phyloP scores from a whole-genome alignment of 2,329 filamentous ascomycete genomes.

The Alternaria sp. region DNA sequence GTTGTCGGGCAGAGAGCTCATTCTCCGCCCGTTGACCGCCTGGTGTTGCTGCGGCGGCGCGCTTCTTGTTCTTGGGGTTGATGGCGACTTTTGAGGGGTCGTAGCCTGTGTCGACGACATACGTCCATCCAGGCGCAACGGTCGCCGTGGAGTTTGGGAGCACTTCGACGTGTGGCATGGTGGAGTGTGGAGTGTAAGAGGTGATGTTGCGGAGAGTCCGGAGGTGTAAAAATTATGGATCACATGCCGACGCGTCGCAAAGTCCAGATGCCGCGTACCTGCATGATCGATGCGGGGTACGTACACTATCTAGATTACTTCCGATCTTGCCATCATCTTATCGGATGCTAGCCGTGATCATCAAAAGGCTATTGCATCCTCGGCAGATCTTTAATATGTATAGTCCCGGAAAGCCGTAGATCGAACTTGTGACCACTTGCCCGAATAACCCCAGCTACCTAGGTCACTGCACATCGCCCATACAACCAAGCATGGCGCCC shows the following conservation, averaged over 20 bases:
- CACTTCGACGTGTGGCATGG: conserved; percentile 79
- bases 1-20: conserved; percentile 80
- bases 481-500: not conserved
- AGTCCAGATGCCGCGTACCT: conserved; percentile 5
- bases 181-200: conserved; percentile 9
- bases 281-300: conserved; percentile 18
- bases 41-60: conserved; percentile 59
- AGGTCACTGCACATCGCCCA: not conserved
- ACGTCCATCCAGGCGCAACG: conserved; percentile 86
- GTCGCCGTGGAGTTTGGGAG: conserved; percentile 72
- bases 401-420: not conserved
- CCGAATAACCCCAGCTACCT: not conserved
- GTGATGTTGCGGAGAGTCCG: conserved; percentile 9
- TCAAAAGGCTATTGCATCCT: not conserved
- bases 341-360: not conserved
- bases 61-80: conserved; percentile 67
- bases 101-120: conserved; percentile 77
- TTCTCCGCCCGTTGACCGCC: conserved; percentile 47
- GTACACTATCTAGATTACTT: not conserved
- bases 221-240: conserved; percentile 14
- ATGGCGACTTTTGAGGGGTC: conserved; percentile 62
- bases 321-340: not conserved
- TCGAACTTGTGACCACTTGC: not conserved
- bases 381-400: not conserved
- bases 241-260: conserved; percentile 18